Base-by-base conservation (phyloP, 345 rosid genomes). In the Geranium brycei region DNA sequence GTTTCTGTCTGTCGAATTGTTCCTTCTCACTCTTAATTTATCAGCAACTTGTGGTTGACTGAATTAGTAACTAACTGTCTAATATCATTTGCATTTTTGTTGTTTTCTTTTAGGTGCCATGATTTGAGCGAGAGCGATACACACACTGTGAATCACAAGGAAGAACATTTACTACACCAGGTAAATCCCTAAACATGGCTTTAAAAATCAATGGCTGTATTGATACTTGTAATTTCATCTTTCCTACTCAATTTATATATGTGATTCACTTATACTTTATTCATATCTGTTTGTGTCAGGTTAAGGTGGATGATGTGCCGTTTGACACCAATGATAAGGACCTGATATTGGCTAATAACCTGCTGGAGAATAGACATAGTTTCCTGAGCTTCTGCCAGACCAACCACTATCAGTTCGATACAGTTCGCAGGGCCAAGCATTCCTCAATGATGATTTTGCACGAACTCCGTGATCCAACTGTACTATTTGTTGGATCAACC, bases 371-470 rank as follows among this genome's bases (percentile, higher is more conserved):
- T 57, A 80, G 91, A 72, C 81, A 76, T 65, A 55, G n/a, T 32
- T 81, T 90, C 60, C 67, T 90, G 78, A 57, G 64, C 17, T 76
- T 90, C 51, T 87, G 85, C 68, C 84, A 82, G 68, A 65, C 66
- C 57, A 71, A 85, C 66, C 66, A 77, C 62, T 82, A 83, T 73
- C 78, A 78, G 65, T 87, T 87, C 53, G 82, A 87, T 76, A 72
- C 81, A 10, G 86, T 85, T 68, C 80, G 90, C 51, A 82, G 80
- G 51, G 91, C 90, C 67, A 90, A 90, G 75, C 67, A 82, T 75
- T 84, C 97, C 19, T 81, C 90, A 2, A 87, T 87, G 90, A 84
- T 85, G 91, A 77, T 87, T 73, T 78, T 90, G 31, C 72, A 87
- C 74, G 74, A 80, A 66, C 87, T 83, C 51, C 76, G 69, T 61